These are phyloP conservation scores for Coemansia sp. DNA, from an alignment of 192 early-diverging fungal genomes.

Conservation along the genomic window DNA sequence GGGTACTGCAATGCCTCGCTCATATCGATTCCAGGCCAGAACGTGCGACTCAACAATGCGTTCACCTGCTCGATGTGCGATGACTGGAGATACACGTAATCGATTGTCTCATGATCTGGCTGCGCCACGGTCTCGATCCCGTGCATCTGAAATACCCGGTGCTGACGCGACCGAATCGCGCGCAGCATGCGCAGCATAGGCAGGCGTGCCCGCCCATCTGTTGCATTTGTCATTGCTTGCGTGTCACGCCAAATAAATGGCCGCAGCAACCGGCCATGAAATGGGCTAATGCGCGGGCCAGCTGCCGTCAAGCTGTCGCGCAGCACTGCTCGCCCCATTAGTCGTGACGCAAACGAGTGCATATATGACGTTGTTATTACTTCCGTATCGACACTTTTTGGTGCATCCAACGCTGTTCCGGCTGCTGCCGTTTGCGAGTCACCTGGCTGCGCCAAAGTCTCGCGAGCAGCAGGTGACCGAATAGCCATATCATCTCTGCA, in stretches of 20 bases:
- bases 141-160: constrained; percentile 23
- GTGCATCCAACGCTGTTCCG: neutral
- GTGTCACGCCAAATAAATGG: constrained; percentile 84
- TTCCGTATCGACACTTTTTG: neutral
- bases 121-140: constrained; percentile 5
- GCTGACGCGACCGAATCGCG: constrained; percentile 37
- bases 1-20: constrained; percentile 79
- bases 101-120: constrained; percentile 58
- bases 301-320: constrained; percentile 59
- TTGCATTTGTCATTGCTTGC: constrained; percentile 29
- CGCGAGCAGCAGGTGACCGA: neutral
- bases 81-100: constrained; percentile 75
- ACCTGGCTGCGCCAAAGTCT: constrained; percentile 1
- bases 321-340: constrained; percentile 63
- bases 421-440: neutral
- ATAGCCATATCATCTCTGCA: neutral
- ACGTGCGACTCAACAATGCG: constrained; percentile 66
- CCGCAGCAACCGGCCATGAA: constrained; percentile 69
- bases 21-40: constrained; percentile 91
- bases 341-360: constrained; percentile 73
- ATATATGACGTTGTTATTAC: constrained; percentile 59
- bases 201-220: constrained; percentile 41
- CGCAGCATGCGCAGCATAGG: constrained; percentile 31
- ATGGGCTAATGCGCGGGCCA: constrained; percentile 63
- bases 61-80: constrained; percentile 75